Evolutionary conservation across 805 yeast genomes (phyloP).

Genomic region (Saccharomycopsis javanensis): DNA sequence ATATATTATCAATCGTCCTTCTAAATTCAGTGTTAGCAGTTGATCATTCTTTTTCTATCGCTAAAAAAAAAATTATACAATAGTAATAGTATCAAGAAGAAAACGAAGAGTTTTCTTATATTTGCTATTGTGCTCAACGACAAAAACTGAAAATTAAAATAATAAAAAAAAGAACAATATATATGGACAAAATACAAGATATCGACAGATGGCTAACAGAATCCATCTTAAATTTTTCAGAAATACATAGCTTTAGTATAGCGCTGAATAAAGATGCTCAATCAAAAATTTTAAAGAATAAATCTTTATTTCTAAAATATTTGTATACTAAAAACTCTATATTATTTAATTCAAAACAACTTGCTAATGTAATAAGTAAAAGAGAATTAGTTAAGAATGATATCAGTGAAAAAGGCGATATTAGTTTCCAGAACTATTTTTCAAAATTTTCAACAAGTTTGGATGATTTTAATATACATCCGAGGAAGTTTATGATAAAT

Average conservation of each 20-base stretch:
- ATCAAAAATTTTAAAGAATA: neutral
- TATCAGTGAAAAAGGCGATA: neutral
- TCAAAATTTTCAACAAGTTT: neutral
- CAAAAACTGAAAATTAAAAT: neutral
- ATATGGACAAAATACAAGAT: constrained; percentile 1
- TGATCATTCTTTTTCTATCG: no score
- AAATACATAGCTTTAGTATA: neutral
- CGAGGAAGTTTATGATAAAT: constrained; percentile 3
- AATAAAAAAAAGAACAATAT: neutral
- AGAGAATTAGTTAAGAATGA: neutral
- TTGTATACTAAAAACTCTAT: neutral
- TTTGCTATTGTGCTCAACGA: neutral
- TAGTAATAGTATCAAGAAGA: no score
- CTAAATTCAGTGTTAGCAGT: no score
- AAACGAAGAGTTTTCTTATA: neutral
- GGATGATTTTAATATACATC: constrained; percentile 5
- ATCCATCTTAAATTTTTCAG: neutral
- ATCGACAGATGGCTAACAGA: neutral
- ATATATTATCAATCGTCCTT: no score
- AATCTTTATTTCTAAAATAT: neutral
- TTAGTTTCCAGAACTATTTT: neutral
- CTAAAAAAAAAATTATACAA: no score
- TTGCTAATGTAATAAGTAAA: neutral
- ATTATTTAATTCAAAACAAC: neutral
- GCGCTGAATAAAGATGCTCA: neutral